Base-by-base conservation (phyloP, 345 rosid species). In the Corymbia maculata region DNA sequence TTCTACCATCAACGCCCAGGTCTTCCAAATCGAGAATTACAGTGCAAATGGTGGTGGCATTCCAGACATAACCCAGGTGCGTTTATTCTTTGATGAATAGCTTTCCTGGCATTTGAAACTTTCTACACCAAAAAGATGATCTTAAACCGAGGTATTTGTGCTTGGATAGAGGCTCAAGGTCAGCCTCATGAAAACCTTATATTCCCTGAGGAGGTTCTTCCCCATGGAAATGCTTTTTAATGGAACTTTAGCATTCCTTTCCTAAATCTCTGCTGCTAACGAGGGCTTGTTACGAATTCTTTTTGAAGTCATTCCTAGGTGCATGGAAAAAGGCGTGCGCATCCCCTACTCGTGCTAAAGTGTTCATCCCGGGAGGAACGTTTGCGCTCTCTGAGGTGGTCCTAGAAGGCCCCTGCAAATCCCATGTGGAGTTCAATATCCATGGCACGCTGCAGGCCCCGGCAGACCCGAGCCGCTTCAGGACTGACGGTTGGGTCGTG, bases 321-420 rank as follows among this genome's bases (percentile, higher is more conserved):
- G 97, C 95, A 14, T 94, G 92, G 91, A 88, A 64, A 75, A 94
- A 88, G 21, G 95, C 97, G 3, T 95, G 97, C 64, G 89, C 87
- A 42, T 89, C 93, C 13, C 26, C 91, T 30, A 88, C 88, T 52
- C 89, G 92, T 51, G 89, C 91, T 52, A 87, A 80, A 85, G 44
- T 94, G 28, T 10, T 92, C 44, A 93, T 94, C 79, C 94, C 97
- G 0, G 53, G 50, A 86, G 96, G 95, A 24, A 88, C 86, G 10
- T 95, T 88, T 85, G 24, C 4, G 19, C 79, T 93, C 55, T 90
- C 92, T 16, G 86, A 86, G 68, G 88, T 92, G 51, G 52, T 5
- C 16, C 85, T 95, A 79, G 49, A 17, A 26, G 96, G 94, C 82
- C 98, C 96, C 52, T 96, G 95, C 87, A 86, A 86, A 44, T 82